Percentiles rank a stretch among this genome's conserved stretches.
phyloP scores from a whole-genome alignment of 2,329 filamentous ascomycete genomes.

The Ophiocordyceps camponoti-rufipedis region DNA sequence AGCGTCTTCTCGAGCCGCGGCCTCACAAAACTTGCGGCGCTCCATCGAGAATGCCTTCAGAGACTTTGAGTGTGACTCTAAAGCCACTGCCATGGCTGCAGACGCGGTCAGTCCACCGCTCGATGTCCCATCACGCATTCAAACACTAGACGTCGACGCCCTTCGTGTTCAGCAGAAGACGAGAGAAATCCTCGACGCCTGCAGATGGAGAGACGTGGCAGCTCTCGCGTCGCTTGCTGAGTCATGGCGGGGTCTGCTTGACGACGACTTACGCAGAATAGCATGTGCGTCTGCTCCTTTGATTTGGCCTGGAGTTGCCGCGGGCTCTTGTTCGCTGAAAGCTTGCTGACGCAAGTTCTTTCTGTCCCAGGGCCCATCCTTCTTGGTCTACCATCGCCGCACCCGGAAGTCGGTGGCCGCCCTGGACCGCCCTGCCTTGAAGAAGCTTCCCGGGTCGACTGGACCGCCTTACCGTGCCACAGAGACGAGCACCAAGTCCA shows the following conservation, averaged over 20 bases:
- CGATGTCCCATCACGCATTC: constrained; percentile 1
- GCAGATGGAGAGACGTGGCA: constrained; percentile 35
- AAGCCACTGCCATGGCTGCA: no score
- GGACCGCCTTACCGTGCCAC: constrained; percentile 55
- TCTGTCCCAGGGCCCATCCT: constrained; percentile 38
- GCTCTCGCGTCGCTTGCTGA: constrained; percentile 39
- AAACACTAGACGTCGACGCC: background rate
- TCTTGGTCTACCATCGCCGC: constrained; percentile 21
- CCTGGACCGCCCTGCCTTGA: background rate
- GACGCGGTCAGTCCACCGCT: no score
- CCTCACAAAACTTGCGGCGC: no score
- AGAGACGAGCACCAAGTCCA: constrained; percentile 79
- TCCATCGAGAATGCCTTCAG: no score
- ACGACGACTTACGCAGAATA: constrained; percentile 47
- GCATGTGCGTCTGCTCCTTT: constrained; percentile 47
- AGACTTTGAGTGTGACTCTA: no score
- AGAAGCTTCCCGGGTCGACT: constrained; percentile 14
- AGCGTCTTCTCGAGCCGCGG: no score
- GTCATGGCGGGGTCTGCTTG: constrained; percentile 47
- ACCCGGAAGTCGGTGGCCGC: no score
- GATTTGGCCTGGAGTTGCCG: background rate
- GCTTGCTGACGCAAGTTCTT: background rate
- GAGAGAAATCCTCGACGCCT: constrained; percentile 33
- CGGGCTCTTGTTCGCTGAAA: background rate
- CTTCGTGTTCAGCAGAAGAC: constrained; percentile 13